Base-by-base conservation (phyloP, 164 flowering plant species). In the Echeveria elegans region DNA sequence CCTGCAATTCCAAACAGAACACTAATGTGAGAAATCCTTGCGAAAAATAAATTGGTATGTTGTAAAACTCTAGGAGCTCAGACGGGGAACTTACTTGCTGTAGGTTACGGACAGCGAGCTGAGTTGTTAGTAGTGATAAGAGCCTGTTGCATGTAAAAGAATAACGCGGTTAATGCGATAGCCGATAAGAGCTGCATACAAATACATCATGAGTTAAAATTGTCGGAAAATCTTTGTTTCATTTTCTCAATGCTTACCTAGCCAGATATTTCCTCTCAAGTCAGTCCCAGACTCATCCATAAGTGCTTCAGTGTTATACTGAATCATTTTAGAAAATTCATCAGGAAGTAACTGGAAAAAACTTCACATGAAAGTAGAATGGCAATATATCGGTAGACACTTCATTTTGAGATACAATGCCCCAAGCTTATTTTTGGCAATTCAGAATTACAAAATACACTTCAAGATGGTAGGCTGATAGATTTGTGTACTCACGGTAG, bases 251-350 rank as follows among this genome's bases (percentile, higher is more conserved):
- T 18, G 6, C 50, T 21, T 75, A 84, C 88, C 88, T 70, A 80
- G 82, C 88, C 88, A 84, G 84, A 84, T 80, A 45, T 84, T 80
- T 72, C 88, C 88, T 68, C 84, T 74, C 4, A 80, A 79, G 72
- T 84, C 85, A 75, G 72, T 53, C 47, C 71, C 86, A 0, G 84
- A 63, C 67, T 84, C 86, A 77, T 82, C 88, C 69, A 82, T 84
- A 63, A 73, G 75, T 0, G 70, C 71, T 67, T 81, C 83, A 32
- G 21, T 65, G 9, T 61, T 61, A 16, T 30, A 61, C 64, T 61
- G 64, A 61, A 30, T 30, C 19, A 18, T 21, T 5, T 61, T 4
- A 7, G 45, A 10, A 24, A 61, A 61, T 5, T 14, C 0, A 4
- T 31, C 23, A 34, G 0, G 34, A 2, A 61, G 15, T 30, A 15